Evolutionary conservation across 2,329 filamentous ascomycete species (phyloP).

Genomic region (Magnaporthiopsis rhizophila): DNA sequence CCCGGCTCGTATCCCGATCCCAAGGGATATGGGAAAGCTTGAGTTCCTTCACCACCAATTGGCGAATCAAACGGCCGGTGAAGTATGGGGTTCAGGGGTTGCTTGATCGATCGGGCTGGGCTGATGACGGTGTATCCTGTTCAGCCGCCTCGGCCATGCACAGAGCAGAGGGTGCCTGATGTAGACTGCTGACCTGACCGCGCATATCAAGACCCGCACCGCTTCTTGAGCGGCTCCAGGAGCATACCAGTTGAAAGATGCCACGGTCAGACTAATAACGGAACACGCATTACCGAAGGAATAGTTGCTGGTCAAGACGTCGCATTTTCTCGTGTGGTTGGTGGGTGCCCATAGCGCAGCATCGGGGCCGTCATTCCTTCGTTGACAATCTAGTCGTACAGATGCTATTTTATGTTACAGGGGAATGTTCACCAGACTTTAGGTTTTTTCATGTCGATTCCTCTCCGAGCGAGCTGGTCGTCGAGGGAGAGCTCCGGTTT

Average conservation of each 20-base stretch:
- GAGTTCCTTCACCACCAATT: not conserved
- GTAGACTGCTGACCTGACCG: not conserved
- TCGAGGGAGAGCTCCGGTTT: no score
- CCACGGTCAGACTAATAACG: not conserved
- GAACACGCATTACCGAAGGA: not conserved
- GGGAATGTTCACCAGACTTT: no score
- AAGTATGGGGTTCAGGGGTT: not conserved
- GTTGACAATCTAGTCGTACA: not conserved
- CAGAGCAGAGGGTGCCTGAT: not conserved
- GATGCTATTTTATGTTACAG: no score
- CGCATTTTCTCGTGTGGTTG: not conserved
- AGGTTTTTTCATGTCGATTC: no score
- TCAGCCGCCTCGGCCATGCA: no score
- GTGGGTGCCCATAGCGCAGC: no score
- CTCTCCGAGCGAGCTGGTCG: no score
- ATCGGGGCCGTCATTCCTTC: not conserved
- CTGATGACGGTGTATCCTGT: no score
- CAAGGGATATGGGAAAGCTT: not conserved
- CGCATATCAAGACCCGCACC: no score
- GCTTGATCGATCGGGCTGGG: not conserved
- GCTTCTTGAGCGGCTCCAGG: no score
- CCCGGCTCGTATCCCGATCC: not conserved
- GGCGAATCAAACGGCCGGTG: not conserved
- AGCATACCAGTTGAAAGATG: no score
- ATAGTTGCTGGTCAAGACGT: not conserved